These are phyloP conservation scores for Neonectria faginata DNA, from an alignment of 2,329 filamentous ascomycete genomes.

Conservation along the genomic window DNA sequence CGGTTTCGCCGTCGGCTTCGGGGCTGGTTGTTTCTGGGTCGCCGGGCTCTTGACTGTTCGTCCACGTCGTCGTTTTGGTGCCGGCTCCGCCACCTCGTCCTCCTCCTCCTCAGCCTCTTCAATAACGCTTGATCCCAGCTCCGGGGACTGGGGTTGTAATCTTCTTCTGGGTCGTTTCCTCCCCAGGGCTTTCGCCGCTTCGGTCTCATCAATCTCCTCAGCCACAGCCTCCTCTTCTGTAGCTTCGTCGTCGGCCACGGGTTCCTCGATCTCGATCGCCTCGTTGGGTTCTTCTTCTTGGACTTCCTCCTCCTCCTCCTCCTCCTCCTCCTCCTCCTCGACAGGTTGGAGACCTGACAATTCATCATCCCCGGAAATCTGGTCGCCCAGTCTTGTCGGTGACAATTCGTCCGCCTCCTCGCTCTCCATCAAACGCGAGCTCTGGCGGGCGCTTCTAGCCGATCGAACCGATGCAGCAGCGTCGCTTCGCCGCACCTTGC, in stretches of 20 bases:
- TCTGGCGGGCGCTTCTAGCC: constrained; percentile 41
- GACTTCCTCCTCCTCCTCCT: constrained; percentile 9
- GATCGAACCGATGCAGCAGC: constrained; percentile 49
- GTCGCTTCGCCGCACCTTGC: constrained; percentile 55
- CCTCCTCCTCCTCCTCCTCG: constrained; percentile 19
- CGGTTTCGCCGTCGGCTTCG: constrained; percentile 39
- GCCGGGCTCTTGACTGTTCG: constrained; percentile 55
- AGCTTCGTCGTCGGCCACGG: constrained; percentile 37
- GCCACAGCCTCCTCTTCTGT: constrained; percentile 47
- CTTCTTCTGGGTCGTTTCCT: constrained; percentile 58
- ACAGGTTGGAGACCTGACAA: constrained; percentile 21
- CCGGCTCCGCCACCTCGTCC: constrained; percentile 47
- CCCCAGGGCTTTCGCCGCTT: constrained; percentile 57
- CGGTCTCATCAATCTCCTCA: constrained; percentile 57
- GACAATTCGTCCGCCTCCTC: constrained; percentile 51
- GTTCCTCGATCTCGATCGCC: constrained; percentile 32
- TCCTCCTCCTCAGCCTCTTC: constrained; percentile 47
- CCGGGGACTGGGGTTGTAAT: constrained; percentile 54
- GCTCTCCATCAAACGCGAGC: constrained; percentile 32
- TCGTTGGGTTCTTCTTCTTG: constrained; percentile 11
- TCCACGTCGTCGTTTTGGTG: constrained; percentile 54
- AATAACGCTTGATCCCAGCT: constrained; percentile 52
- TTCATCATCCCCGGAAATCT: constrained; percentile 26
- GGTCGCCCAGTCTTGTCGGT: constrained; percentile 41
- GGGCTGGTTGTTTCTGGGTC: constrained; percentile 54